Base-by-base conservation (phyloP, 1,284 basidiomycete species). In the Austropuccinia psidii region DNA sequence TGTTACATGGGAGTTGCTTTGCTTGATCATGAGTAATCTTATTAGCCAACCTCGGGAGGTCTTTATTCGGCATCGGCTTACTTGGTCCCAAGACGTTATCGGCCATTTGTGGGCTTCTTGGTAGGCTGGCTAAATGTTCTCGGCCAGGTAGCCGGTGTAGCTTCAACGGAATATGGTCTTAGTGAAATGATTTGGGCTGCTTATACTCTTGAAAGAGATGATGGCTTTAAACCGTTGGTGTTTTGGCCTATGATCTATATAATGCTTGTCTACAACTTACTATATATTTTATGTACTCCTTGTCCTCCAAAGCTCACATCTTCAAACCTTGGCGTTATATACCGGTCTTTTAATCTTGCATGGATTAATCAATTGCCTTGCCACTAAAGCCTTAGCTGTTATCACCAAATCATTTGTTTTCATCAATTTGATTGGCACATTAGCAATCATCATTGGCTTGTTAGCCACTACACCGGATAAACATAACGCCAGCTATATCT, bases 131-230 rank as follows among this genome's bases (percentile, higher is more conserved):
- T 95, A 64, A 95, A 94, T 80, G 86, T 92, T 55, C 86, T 94
- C 13, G 91, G 90, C 52, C 91, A 92, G 80, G 86, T 90, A 70
- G 89, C 89, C 4, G 91, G 91, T 39, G 83, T 92, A 55, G 87
- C 90, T 1, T 91, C 90, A 1, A 93, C 91, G 1, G 93, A 94
- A 81, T 95, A 90, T 78, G 93, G 92, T 72, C 84, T 96, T 27
- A 85, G 89, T 33, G 86, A 87, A 79, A 94, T 95, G 93, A 93
- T 95, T 76, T 88, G 90, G 82, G 88, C 89, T 15, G 91, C 89
- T 0, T 78, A 77, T 72, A 80, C 79, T 43, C 76, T 78, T 17
- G 77, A 77, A 41, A 70, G 76, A 45, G 76, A 78, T 17, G 77
- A 76, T 78, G 79, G 60, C 76, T 81, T 62, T 79, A 78, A 75